phyloP scores from a whole-genome alignment of 2,329 filamentous ascomycete genomes.

The Botrytis byssoidea region DNA sequence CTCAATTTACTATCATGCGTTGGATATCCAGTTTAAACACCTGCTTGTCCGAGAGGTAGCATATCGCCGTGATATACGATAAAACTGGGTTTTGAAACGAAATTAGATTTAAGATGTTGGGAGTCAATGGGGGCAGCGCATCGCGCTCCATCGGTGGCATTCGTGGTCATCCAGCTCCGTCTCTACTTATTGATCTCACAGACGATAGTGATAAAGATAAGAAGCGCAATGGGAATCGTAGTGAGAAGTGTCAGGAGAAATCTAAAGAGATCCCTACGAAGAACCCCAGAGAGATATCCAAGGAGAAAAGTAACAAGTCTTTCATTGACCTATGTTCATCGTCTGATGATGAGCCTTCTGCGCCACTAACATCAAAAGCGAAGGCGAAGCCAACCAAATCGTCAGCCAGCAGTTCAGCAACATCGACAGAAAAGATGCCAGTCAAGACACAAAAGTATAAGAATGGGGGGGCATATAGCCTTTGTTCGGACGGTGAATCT shows the following conservation, averaged over 20 bases:
- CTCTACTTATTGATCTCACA: not conserved
- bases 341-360: constrained; percentile 5
- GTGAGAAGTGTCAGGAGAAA: not conserved
- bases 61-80: not conserved
- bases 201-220: not conserved
- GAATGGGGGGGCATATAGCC: constrained; percentile 4
- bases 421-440: not conserved
- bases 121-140: not conserved
- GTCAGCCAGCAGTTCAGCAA: not conserved
- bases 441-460: not conserved
- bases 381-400: not conserved
- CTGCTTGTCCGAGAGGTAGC: not conserved
- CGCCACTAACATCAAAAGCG: not conserved
- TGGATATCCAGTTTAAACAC: not conserved
- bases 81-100: not conserved
- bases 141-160: not conserved
- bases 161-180: not conserved
- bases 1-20: not conserved
- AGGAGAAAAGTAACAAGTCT: not conserved
- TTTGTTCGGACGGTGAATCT: not conserved
- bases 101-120: not conserved
- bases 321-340: not conserved
- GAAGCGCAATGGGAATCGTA: not conserved
- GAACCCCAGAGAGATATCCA: not conserved
- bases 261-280: not conserved